phyloP scores from a whole-genome alignment of 2,329 filamentous ascomycete genomes.

The Aspergillus ustus region DNA sequence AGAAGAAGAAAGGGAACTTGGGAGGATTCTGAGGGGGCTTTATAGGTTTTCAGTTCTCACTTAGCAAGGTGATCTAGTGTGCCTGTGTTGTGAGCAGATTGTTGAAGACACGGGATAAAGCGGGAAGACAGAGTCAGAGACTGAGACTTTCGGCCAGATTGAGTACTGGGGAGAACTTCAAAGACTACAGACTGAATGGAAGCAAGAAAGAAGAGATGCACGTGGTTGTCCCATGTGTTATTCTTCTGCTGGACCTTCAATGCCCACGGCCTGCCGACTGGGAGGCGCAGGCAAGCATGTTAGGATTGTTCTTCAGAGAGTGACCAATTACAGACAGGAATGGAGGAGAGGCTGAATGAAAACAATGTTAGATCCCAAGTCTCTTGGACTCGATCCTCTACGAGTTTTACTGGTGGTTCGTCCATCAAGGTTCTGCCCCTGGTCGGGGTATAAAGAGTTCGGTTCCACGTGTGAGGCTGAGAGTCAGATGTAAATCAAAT shows the following conservation, averaged over 20 bases:
- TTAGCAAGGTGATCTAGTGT: neutral
- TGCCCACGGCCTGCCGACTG: neutral
- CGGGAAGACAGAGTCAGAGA: neutral
- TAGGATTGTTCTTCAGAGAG: conserved; percentile 23
- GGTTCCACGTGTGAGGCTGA: neutral
- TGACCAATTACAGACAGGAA: neutral
- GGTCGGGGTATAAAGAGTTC: neutral
- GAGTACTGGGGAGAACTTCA: neutral
- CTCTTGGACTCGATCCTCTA: neutral
- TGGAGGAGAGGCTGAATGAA: neutral
- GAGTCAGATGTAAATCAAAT: too few species aligned
- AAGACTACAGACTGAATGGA: neutral
- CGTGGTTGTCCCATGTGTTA: neutral
- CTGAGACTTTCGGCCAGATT: neutral
- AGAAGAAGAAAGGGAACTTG: neutral
- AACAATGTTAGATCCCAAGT: neutral
- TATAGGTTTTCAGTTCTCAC: neutral
- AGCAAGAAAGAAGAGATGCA: neutral
- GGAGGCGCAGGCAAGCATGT: neutral
- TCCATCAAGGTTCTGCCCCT: neutral
- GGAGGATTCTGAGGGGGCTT: neutral
- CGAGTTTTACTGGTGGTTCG: neutral
- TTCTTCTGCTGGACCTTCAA: neutral
- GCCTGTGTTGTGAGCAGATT: neutral
- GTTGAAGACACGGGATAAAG: neutral